Conservation (phyloP, 2,329 filamentous ascomycete species). For the Didymella arachidicola region DNA sequence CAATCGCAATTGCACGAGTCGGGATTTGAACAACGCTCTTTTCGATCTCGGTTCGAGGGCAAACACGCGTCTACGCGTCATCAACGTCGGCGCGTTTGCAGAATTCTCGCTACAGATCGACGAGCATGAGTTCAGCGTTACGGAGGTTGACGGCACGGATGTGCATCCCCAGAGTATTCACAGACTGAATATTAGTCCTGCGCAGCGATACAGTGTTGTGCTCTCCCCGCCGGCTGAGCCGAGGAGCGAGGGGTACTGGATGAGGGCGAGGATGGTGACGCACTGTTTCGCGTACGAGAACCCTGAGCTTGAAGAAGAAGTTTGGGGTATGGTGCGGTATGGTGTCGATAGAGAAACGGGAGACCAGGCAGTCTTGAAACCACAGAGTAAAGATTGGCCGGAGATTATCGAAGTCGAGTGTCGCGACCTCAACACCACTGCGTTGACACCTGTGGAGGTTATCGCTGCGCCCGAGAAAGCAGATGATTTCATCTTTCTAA, state of each 20-base stretch:
- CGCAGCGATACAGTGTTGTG: slow-evolving; percentile 73
- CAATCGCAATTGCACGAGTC: slow-evolving; percentile 48
- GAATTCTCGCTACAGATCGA: slow-evolving; percentile 66
- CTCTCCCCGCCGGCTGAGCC: slow-evolving; percentile 59
- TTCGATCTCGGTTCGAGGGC: slow-evolving; percentile 53
- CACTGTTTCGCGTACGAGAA: slow-evolving; percentile 66
- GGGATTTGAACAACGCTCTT: slow-evolving; percentile 34
- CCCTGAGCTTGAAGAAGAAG: slow-evolving; percentile 57
- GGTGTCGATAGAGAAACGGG: neutral
- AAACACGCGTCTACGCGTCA: slow-evolving; percentile 75
- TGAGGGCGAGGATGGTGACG: slow-evolving; percentile 67
- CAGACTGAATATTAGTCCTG: slow-evolving; percentile 69
- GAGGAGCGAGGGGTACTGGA: slow-evolving; percentile 48
- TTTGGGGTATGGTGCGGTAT: slow-evolving; percentile 61
- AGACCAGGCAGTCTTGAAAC: slow-evolving; percentile 17
- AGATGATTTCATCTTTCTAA: slow-evolving; percentile 62
- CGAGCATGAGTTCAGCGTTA: slow-evolving; percentile 67
- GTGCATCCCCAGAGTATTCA: slow-evolving; percentile 64
- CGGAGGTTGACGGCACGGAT: slow-evolving; percentile 72
- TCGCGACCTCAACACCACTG: slow-evolving; percentile 59
- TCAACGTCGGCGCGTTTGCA: slow-evolving; percentile 76
- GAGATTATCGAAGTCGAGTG: slow-evolving; percentile 60
- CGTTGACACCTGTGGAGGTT: slow-evolving; percentile 56
- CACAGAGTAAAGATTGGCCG: slow-evolving; percentile 60
- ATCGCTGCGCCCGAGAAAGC: slow-evolving; percentile 57